These are phyloP conservation scores for Dioscorea dumetorum DNA, from an alignment of 106 monocot genomes.

Conservation along the genomic window DNA sequence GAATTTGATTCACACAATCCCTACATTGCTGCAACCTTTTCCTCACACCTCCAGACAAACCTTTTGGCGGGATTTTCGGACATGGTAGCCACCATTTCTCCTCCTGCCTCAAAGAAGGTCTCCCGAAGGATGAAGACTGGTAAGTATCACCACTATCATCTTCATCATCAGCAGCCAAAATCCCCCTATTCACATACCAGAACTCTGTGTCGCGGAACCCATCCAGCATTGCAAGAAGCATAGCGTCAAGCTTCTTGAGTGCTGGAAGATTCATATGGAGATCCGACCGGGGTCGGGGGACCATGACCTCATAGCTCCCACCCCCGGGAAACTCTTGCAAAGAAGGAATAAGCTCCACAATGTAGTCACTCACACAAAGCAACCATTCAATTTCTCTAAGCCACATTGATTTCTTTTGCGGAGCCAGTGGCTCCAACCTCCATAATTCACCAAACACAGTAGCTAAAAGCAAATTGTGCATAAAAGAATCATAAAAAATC, in stretches of 20 bases:
- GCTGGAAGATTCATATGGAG: conserved; percentile 90
- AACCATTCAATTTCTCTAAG: conserved; percentile 87
- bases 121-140: conserved; percentile 37
- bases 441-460: conserved; percentile 91
- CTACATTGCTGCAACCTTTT: conserved; percentile 70
- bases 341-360: conserved; percentile 84
- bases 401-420: conserved; percentile 91
- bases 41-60: conserved; percentile 54
- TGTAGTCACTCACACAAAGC: conserved; percentile 73
- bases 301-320: conserved; percentile 88
- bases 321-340: conserved; percentile 88
- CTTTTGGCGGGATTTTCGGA: conserved; percentile 70
- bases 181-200: conserved; percentile 85
- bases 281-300: conserved; percentile 60
- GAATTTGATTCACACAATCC: conserved; percentile 84
- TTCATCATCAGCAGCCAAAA: conserved; percentile 47
- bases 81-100: conserved; percentile 99
- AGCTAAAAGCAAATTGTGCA: conserved; percentile 27
- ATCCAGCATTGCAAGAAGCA: conserved; percentile 83
- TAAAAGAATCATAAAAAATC: background rate
- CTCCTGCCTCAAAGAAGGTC: conserved; percentile 68
- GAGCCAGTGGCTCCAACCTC: conserved; percentile 81
- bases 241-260: conserved; percentile 80
- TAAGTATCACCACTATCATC: conserved; percentile 30
- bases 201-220: conserved; percentile 81